Evolutionary conservation across 2,329 filamentous ascomycete genomes (phyloP).

Genomic region (Ampelomyces quisqualis): DNA sequence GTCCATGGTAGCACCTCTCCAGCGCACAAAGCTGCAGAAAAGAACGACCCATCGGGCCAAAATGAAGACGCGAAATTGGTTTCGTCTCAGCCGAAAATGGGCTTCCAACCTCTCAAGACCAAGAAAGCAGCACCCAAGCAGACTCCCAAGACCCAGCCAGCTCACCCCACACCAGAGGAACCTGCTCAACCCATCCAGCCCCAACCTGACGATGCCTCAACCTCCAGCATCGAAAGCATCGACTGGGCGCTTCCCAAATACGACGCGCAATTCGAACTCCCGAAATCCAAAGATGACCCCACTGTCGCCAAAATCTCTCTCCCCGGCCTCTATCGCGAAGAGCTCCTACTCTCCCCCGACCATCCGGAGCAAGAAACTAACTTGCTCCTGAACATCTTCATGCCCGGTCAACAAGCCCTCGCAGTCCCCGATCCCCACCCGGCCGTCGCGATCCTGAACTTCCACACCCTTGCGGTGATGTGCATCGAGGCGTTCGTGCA

Average conservation of each 20-base stretch:
- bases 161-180: background rate
- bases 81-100: constrained; percentile 1
- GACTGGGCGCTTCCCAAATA: constrained; percentile 24
- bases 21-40: background rate
- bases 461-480: constrained; percentile 37
- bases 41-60: too few relatives aligned
- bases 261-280: constrained; percentile 16
- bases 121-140: background rate
- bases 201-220: background rate
- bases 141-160: background rate
- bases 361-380: constrained; percentile 26
- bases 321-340: constrained; percentile 41
- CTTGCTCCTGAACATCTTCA: constrained; percentile 32
- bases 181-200: background rate
- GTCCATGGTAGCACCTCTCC: background rate
- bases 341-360: constrained; percentile 29
- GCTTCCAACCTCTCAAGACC: background rate
- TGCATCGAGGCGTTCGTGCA: constrained; percentile 31
- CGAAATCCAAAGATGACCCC: constrained; percentile 9
- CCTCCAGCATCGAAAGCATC: constrained; percentile 1
- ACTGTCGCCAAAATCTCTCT: constrained; percentile 38
- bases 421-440: constrained; percentile 21
- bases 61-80: background rate
- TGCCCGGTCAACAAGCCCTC: constrained; percentile 26
- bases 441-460: constrained; percentile 31